Percentiles rank a stretch among this genome's conserved stretches.
Evolutionary conservation across 192 early-diverging fungal species (phyloP).

Genomic region (Entrophospora sp.): DNA sequence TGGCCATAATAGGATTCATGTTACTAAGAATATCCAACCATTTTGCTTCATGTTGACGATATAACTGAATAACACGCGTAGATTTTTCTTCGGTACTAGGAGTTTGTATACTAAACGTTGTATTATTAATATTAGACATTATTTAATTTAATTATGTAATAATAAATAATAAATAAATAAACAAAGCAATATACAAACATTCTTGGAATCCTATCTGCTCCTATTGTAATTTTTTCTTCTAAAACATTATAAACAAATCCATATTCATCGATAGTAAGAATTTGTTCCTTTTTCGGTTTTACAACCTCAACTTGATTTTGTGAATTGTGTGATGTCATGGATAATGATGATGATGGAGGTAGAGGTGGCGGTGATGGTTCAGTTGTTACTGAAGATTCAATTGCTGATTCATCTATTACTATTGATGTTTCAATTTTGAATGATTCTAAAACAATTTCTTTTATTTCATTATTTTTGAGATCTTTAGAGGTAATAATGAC

Average conservation of each 20-base stretch:
- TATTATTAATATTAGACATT: neutral
- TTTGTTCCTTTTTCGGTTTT: slow-evolving; percentile 19
- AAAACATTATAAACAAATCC: slow-evolving; percentile 23
- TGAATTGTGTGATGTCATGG: neutral
- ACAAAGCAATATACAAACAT: neutral
- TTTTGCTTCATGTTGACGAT: slow-evolving; percentile 36
- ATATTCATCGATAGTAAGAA: slow-evolving; percentile 25
- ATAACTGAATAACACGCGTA: slow-evolving; percentile 24
- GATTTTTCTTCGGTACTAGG: neutral
- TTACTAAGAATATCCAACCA: slow-evolving; percentile 32
- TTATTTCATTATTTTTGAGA: no score
- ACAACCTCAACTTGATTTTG: neutral
- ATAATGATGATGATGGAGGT: neutral
- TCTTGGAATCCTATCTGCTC: slow-evolving; percentile 28
- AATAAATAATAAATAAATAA: neutral
- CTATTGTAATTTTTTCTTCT: slow-evolving; percentile 21
- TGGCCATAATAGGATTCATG: slow-evolving; percentile 25
- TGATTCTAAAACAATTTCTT: no score
- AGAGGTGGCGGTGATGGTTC: neutral
- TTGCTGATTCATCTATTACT: no score
- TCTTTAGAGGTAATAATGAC: no score
- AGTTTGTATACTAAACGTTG: neutral
- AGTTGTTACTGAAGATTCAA: neutral
- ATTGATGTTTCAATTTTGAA: no score
- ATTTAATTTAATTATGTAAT: neutral